Conservation (phyloP, 768 basidiomycete species). For the Leccinum broughii region DNA sequence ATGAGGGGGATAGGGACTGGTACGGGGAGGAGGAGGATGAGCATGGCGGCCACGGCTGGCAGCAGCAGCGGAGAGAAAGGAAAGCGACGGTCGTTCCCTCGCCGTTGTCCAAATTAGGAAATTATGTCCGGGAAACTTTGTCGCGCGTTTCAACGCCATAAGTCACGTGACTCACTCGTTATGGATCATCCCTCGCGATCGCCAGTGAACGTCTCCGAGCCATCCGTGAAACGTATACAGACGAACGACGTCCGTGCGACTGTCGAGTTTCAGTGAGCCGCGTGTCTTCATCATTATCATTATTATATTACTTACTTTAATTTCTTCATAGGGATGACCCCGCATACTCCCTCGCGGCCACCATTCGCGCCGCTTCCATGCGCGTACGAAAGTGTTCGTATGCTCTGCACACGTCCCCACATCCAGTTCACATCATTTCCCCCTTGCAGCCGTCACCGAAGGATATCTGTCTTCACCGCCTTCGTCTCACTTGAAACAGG, state of each 20-base stretch:
- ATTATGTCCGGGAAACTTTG: background rate
- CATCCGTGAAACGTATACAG: constrained; percentile 37
- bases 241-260: constrained; percentile 34
- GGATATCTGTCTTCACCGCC: constrained; percentile 54
- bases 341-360: constrained; percentile 38
- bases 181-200: constrained; percentile 15
- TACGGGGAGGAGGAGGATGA: background rate
- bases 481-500: constrained; percentile 33
- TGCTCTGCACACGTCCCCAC: constrained; percentile 18
- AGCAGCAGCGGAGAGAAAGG: constrained; percentile 15
- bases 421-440: constrained; percentile 32
- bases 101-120: constrained; percentile 13
- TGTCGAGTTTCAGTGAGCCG: constrained; percentile 28
- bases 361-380: constrained; percentile 55
- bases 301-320: background rate
- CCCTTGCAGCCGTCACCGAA: constrained; percentile 53
- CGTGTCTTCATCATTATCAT: background rate
- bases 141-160: background rate
- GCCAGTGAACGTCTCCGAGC: background rate
- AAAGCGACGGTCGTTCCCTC: constrained; percentile 13
- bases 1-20: constrained; percentile 7
- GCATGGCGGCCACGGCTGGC: background rate
- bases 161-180: background rate
- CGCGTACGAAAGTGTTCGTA: constrained; percentile 62
- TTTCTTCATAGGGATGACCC: background rate